Conservation (phyloP, 1,284 basidiomycete species). For the Tilletia walkeri region DNA sequence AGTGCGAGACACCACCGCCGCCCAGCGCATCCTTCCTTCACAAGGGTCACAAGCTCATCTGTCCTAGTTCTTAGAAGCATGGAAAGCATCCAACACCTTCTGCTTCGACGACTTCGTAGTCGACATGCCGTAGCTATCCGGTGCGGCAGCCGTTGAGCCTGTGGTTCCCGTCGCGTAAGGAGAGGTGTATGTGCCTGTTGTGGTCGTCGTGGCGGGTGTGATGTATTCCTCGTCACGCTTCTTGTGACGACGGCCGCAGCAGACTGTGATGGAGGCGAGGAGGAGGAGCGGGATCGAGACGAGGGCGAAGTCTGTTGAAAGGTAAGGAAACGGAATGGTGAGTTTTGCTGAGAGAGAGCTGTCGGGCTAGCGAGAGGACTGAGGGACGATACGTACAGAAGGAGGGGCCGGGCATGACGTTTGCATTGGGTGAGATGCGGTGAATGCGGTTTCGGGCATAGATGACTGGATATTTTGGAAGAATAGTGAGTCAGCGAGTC, state of each 20-base stretch:
- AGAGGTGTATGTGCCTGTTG: neutral
- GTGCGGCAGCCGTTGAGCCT: neutral
- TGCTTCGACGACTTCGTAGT: conserved; percentile 23
- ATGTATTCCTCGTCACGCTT: conserved; percentile 5
- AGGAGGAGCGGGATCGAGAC: conserved; percentile 25
- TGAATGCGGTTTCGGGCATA: conserved; percentile 22
- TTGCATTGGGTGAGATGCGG: conserved; percentile 10
- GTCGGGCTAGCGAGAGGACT: neutral
- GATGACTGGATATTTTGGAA: neutral
- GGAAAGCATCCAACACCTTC: conserved; percentile 24
- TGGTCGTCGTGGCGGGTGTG: neutral
- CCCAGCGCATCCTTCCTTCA: neutral
- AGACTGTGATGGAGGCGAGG: conserved; percentile 25
- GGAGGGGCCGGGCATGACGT: conserved; percentile 23
- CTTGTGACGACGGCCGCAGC: conserved; percentile 23
- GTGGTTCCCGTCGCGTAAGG: neutral
- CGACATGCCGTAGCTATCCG: neutral
- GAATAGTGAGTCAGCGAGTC: neutral
- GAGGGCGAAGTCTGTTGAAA: conserved; percentile 20
- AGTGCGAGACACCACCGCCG: too few species aligned
- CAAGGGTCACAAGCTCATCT: neutral
- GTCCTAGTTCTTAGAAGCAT: conserved; percentile 13
- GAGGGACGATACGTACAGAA: conserved; percentile 20
- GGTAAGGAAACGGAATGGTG: neutral
- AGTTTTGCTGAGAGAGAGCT: too few species aligned